phyloP scores from a whole-genome alignment of 192 early-diverging fungal species.

The Gonapodya prolifera region DNA sequence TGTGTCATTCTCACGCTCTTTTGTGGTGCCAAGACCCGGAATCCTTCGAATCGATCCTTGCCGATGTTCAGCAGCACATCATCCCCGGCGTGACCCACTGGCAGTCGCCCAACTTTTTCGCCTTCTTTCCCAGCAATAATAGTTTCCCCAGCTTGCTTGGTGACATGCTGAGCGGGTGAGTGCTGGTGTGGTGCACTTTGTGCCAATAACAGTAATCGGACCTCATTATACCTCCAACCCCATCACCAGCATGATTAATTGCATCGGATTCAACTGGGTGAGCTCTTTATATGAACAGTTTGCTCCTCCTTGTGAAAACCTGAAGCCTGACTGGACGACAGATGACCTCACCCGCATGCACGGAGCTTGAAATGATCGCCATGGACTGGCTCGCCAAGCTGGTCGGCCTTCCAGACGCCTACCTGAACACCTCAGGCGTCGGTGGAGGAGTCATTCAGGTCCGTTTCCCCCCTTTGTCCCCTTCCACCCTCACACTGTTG shows the following conservation, averaged over 20 bases:
- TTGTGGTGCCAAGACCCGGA: slow-evolving; percentile 16
- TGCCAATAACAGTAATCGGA: too few species aligned
- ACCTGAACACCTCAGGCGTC: slow-evolving; percentile 22
- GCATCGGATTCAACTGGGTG: slow-evolving; percentile 32
- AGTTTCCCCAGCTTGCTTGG: slow-evolving; percentile 44
- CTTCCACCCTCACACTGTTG: too few species aligned
- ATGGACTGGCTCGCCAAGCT: slow-evolving; percentile 54
- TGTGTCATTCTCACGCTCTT: too few species aligned
- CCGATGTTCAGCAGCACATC: slow-evolving; percentile 39
- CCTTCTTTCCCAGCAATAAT: slow-evolving; percentile 37
- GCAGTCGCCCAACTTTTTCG: slow-evolving; percentile 54
- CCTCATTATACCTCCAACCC: background rate
- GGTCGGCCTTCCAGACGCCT: slow-evolving; percentile 39
- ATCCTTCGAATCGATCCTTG: slow-evolving; percentile 19
- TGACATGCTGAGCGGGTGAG: slow-evolving; percentile 36
- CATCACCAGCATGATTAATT: slow-evolving; percentile 29
- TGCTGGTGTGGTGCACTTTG: background rate
- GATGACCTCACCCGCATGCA: slow-evolving; percentile 30
- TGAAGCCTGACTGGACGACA: background rate
- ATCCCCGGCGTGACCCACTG: slow-evolving; percentile 57
- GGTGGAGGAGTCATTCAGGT: slow-evolving; percentile 49
- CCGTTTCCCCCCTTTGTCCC: too few species aligned
- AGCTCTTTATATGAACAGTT: background rate
- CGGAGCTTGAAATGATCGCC: slow-evolving; percentile 47
- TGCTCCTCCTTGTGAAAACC: background rate